Evolutionary conservation across 805 yeast genomes (phyloP).

Genomic region (Starmerella lactis-condensi): DNA sequence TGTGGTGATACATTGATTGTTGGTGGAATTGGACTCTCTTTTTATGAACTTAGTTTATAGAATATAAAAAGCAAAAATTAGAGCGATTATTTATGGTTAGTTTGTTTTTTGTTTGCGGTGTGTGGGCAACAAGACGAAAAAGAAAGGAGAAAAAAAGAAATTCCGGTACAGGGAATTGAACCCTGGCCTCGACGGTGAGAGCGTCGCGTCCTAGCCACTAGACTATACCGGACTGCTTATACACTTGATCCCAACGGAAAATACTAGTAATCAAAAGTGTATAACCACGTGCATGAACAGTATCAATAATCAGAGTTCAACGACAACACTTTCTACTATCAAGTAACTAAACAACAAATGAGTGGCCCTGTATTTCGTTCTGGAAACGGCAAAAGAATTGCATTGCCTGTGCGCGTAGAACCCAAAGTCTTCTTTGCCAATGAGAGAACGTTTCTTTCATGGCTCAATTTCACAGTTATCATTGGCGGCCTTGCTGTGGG

Average conservation of each 20-base stretch:
- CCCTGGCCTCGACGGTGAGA: constrained; percentile 51
- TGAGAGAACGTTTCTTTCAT: constrained; percentile 92
- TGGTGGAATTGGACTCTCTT: constrained; percentile 1
- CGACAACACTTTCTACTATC: neutral
- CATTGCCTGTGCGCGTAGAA: constrained; percentile 93
- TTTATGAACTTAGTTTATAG: constrained; percentile 3
- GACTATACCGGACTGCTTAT: constrained; percentile 47
- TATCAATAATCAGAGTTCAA: neutral
- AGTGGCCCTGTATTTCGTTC: constrained; percentile 51
- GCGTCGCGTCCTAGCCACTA: constrained; percentile 73
- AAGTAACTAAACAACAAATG: constrained; percentile 3
- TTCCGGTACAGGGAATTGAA: constrained; percentile 25
- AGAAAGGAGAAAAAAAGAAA: constrained; percentile 1
- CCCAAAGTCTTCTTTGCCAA: constrained; percentile 98
- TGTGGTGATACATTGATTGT: constrained; percentile 1
- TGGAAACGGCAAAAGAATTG: constrained; percentile 76
- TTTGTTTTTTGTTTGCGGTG: no score
- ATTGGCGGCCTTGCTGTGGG: constrained; percentile 95
- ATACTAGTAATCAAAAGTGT: no score
- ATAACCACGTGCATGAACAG: neutral
- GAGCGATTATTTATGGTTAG: no score
- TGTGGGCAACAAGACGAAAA: neutral
- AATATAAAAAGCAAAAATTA: no score
- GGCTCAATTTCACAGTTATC: constrained; percentile 98
- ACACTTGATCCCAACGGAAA: no score